These are phyloP conservation scores for Zygnema cylindricum DNA, from an alignment of 139 green algal genomes.

Conservation along the genomic window DNA sequence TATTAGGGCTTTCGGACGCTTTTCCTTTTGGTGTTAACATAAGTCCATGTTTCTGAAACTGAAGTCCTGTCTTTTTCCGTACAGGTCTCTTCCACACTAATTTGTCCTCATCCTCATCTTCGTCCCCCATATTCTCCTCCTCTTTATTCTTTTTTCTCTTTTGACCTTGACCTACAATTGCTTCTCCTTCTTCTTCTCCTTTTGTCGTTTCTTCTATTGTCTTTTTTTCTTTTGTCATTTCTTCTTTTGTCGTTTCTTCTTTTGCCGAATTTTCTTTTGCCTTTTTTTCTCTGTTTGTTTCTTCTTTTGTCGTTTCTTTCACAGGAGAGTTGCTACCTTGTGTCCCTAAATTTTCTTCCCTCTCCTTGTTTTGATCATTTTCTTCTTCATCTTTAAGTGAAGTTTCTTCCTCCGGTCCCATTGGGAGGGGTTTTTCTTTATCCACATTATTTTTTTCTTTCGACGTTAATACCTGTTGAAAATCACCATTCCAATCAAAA, in stretches of 20 bases:
- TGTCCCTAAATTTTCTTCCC: not conserved
- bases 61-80: slow-evolving; percentile 72
- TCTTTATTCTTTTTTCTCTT: not conserved
- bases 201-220: not conserved
- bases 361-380: too few relatives aligned
- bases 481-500: too few relatives aligned
- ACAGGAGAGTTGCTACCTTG: too few relatives aligned
- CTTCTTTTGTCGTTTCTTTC: not conserved
- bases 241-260: not conserved
- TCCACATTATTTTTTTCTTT: too few relatives aligned
- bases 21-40: slow-evolving; percentile 39
- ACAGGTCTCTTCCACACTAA: not conserved
- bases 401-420: too few relatives aligned
- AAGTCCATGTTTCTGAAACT: slow-evolving; percentile 60
- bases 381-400: too few relatives aligned
- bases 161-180: not conserved
- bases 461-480: too few relatives aligned
- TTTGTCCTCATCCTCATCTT: not conserved
- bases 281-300: not conserved
- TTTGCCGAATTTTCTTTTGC: not conserved
- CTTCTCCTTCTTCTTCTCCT: not conserved
- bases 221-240: not conserved
- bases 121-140: not conserved
- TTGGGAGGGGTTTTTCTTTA: too few relatives aligned
- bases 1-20: too few relatives aligned